phyloP scores from a whole-genome alignment of 116 monocot genomes.

The Dioscorea cayenensis region DNA sequence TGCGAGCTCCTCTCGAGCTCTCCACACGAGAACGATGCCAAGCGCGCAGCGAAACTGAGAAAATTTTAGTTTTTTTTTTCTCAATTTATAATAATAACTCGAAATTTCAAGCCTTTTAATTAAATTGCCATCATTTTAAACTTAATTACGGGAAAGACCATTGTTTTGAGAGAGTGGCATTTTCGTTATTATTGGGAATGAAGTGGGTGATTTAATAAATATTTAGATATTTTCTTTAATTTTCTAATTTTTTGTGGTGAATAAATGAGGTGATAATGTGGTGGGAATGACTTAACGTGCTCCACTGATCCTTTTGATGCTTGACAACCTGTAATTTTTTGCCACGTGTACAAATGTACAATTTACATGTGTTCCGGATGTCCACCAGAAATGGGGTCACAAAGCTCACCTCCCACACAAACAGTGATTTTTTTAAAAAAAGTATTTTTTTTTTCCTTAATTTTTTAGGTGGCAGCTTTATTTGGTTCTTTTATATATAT shows the following conservation, averaged over 20 bases:
- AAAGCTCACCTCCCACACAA: too few species aligned
- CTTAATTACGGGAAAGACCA: not conserved
- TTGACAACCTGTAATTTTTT: not conserved
- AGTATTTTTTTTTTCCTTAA: too few species aligned
- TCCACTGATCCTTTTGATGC: not conserved
- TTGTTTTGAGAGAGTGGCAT: not conserved
- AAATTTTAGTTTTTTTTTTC: not conserved
- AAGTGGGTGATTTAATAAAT: not conserved
- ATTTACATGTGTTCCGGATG: not conserved
- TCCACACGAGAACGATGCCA: not conserved
- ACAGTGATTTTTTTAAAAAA: too few species aligned
- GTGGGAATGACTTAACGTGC: not conserved
- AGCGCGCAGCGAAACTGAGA: not conserved
- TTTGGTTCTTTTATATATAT: too few species aligned
- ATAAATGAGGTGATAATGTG: too few species aligned
- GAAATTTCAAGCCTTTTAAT: not conserved
- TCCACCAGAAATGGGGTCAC: not conserved
- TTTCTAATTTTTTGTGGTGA: slow-evolving; percentile 1
- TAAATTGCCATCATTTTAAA: not conserved
- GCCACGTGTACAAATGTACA: not conserved
- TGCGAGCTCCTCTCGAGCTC: not conserved
- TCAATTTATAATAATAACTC: not conserved
- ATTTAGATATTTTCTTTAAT: not conserved
- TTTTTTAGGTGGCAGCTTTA: too few species aligned
- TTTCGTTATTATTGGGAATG: not conserved